These are phyloP conservation scores for Sergeia podlipaevii DNA, from an alignment of 208 protist genomes.

Conservation along the genomic window DNA sequence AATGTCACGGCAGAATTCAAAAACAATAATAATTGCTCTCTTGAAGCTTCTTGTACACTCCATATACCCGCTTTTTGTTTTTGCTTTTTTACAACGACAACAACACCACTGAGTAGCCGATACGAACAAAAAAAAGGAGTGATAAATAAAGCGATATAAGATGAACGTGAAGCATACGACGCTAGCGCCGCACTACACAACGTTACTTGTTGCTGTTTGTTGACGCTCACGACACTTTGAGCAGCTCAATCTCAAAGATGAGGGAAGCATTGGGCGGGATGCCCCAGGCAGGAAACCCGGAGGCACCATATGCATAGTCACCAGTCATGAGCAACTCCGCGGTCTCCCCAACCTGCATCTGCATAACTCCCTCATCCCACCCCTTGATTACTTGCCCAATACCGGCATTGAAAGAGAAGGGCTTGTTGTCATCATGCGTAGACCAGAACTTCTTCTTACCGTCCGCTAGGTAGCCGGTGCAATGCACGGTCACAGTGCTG, in stretches of 20 bases:
- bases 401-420: conserved; percentile 92
- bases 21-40: no score
- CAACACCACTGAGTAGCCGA: no score
- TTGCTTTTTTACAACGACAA: no score
- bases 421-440: conserved; percentile 74
- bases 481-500: conserved; percentile 84
- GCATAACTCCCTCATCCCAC: conserved; percentile 93
- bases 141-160: no score
- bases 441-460: conserved; percentile 90
- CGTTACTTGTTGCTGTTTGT: conserved; percentile 4
- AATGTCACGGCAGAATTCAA: no score
- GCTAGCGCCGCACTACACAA: no score
- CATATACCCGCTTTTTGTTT: no score
- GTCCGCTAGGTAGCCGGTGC: conserved; percentile 84
- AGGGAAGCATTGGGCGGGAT: conserved; percentile 78
- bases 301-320: conserved; percentile 83
- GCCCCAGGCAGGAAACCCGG: conserved; percentile 87
- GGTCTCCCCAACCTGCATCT: conserved; percentile 82
- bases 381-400: conserved; percentile 92
- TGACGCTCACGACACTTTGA: conserved; percentile 41
- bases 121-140: no score
- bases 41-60: no score
- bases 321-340: conserved; percentile 74
- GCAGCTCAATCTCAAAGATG: conserved; percentile 89
- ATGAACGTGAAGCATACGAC: no score